phyloP scores from a whole-genome alignment of 2,329 filamentous ascomycete species.

The Bipolaris oryzae region DNA sequence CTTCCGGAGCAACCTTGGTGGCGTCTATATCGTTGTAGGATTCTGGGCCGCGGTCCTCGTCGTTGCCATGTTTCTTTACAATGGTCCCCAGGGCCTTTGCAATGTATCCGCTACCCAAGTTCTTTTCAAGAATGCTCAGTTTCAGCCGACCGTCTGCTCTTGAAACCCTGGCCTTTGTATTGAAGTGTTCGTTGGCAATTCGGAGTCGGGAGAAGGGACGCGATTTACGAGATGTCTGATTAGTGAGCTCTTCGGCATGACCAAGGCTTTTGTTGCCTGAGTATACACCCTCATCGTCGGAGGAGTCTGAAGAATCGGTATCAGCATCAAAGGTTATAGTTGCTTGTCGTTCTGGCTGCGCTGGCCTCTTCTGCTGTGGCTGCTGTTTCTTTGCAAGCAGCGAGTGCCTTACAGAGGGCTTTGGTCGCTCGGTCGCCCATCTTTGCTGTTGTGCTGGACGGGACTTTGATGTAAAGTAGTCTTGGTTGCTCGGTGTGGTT shows the following conservation, averaged over 20 bases:
- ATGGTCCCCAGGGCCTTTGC: constrained; percentile 73
- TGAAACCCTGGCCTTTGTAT: constrained; percentile 67
- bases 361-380: constrained; percentile 16
- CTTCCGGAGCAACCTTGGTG: constrained; percentile 39
- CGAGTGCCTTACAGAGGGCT: constrained; percentile 28
- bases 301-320: constrained; percentile 30
- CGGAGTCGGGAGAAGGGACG: constrained; percentile 60
- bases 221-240: constrained; percentile 11
- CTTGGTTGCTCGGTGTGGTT: neutral
- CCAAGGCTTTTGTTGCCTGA: constrained; percentile 26
- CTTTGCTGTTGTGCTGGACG: constrained; percentile 35
- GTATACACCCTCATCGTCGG: constrained; percentile 31
- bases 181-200: constrained; percentile 68
- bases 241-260: constrained; percentile 17
- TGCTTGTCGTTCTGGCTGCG: constrained; percentile 24
- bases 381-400: constrained; percentile 28
- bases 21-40: constrained; percentile 15
- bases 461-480: constrained; percentile 7
- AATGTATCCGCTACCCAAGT: constrained; percentile 71
- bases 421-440: constrained; percentile 41
- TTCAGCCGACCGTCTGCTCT: constrained; percentile 73
- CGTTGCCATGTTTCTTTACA: constrained; percentile 61
- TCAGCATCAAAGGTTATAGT: constrained; percentile 43
- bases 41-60: constrained; percentile 41
- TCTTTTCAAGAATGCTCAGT: constrained; percentile 72